These are phyloP conservation scores for Fistulinella cinereoalba DNA, from an alignment of 1,284 basidiomycete genomes.

Conservation along the genomic window DNA sequence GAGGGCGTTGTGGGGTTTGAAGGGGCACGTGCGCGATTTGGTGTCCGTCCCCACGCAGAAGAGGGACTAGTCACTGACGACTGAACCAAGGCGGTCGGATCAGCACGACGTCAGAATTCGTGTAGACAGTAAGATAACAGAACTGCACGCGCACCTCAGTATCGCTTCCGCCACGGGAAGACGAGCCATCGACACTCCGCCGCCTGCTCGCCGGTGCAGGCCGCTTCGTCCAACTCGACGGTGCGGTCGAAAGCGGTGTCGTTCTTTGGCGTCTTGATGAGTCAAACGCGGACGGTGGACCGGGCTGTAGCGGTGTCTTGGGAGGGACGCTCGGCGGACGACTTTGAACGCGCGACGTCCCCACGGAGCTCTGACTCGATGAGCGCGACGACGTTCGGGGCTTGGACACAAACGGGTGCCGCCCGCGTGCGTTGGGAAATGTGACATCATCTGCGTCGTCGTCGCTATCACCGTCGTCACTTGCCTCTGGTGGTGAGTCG, in stretches of 20 bases:
- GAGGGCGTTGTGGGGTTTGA: conserved; percentile 65
- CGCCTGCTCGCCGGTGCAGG: conserved; percentile 59
- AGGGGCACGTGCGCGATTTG: conserved; percentile 53
- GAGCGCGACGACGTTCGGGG: conserved; percentile 43
- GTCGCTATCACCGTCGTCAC: conserved; percentile 16
- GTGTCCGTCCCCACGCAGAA: conserved; percentile 41
- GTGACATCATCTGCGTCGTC: conserved; percentile 31
- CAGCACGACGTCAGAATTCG: conserved; percentile 5
- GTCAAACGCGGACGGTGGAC: conserved; percentile 54
- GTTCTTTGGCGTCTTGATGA: conserved; percentile 60
- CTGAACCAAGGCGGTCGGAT: conserved; percentile 11
- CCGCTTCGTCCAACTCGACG: conserved; percentile 70
- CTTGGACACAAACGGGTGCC: conserved; percentile 28
- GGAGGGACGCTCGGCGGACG: conserved; percentile 48
- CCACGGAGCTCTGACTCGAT: conserved; percentile 53
- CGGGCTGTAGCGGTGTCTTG: conserved; percentile 43
- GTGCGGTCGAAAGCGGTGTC: conserved; percentile 57
- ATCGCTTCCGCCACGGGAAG: conserved; percentile 51
- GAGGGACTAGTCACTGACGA: conserved; percentile 38
- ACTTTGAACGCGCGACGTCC: conserved; percentile 41
- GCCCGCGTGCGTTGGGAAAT: conserved; percentile 33
- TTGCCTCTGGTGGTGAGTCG: conserved; percentile 31
- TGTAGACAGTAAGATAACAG: conserved; percentile 18
- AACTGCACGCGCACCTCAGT: conserved; percentile 53
- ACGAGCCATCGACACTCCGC: conserved; percentile 63